Percentiles rank a stretch among this genome's conserved stretches.
Conservation (phyloP, 148 eudicot species). For the Vaccinium myrtillus region DNA sequence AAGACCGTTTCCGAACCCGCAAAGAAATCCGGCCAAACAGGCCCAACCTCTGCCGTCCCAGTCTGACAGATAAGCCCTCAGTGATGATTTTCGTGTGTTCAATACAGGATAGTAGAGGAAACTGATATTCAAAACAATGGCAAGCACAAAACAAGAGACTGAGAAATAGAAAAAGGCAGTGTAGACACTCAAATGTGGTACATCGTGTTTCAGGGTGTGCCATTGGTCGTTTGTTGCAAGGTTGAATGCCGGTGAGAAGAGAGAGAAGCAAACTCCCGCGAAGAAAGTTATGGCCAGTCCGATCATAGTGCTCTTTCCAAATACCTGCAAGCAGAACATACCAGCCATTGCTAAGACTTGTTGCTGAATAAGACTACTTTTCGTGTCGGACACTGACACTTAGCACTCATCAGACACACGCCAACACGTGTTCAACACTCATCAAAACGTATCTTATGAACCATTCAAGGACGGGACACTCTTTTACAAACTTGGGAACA, state of each 20-base stretch:
- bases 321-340: slow-evolving; percentile 38
- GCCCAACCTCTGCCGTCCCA: slow-evolving; percentile 80
- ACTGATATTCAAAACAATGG: slow-evolving; percentile 43
- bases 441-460: neutral
- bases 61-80: slow-evolving; percentile 51
- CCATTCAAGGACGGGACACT: neutral
- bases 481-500: neutral
- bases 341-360: neutral
- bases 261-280: slow-evolving; percentile 54
- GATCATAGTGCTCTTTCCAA: slow-evolving; percentile 54
- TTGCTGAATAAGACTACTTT: neutral
- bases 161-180: slow-evolving; percentile 58
- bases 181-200: slow-evolving; percentile 44
- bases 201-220: slow-evolving; percentile 31
- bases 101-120: slow-evolving; percentile 62
- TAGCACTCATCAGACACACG: neutral
- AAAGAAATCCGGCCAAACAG: slow-evolving; percentile 54
- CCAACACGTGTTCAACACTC: neutral
- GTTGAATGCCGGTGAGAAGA: slow-evolving; percentile 57
- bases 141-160: slow-evolving; percentile 54
- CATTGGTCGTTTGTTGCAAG: slow-evolving; percentile 55
- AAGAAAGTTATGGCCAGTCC: slow-evolving; percentile 65
- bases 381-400: neutral
- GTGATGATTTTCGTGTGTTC: slow-evolving; percentile 54
- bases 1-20: slow-evolving; percentile 74